phyloP scores from a whole-genome alignment of 371 early-diverging fungal genomes.

The Mucor sp. region DNA sequence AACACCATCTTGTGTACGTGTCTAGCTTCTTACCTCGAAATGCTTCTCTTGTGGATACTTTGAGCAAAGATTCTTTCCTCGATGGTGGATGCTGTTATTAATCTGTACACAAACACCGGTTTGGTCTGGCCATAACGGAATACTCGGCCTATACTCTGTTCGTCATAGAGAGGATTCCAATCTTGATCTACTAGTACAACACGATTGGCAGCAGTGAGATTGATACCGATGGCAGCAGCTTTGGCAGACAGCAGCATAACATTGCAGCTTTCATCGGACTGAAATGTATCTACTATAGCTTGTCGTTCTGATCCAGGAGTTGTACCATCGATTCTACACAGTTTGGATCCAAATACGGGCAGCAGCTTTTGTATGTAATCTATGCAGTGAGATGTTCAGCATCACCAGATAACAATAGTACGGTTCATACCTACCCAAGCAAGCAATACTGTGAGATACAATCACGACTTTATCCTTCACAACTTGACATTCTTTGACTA shows the following conservation, averaged over 20 bases:
- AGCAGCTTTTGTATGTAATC: constrained; percentile 54
- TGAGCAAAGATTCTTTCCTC: constrained; percentile 37
- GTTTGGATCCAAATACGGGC: constrained; percentile 10
- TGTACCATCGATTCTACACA: constrained; percentile 57
- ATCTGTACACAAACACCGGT: constrained; percentile 53
- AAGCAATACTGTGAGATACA: constrained; percentile 73
- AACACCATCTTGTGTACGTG: constrained; percentile 17
- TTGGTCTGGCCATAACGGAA: constrained; percentile 62
- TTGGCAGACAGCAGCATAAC: constrained; percentile 77
- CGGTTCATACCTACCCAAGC: constrained; percentile 38
- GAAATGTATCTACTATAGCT: constrained; percentile 77
- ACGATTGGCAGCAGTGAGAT: constrained; percentile 85
- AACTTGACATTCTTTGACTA: constrained; percentile 30
- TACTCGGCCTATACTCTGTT: constrained; percentile 86
- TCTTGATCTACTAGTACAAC: constrained; percentile 91
- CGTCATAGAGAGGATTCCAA: constrained; percentile 95
- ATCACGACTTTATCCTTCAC: constrained; percentile 70
- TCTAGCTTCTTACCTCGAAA: constrained; percentile 50
- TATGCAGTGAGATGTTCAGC: constrained; percentile 4
- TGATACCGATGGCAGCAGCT: constrained; percentile 87
- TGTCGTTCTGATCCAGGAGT: constrained; percentile 62
- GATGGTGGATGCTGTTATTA: constrained; percentile 47
- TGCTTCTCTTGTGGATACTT: constrained; percentile 35
- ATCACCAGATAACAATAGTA: background rate
- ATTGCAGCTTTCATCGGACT: constrained; percentile 42